Percentiles rank a stretch among this genome's conserved stretches.
Evolutionary conservation across 306 rosid species (phyloP).

Genomic region (Cicer chorassanicum): DNA sequence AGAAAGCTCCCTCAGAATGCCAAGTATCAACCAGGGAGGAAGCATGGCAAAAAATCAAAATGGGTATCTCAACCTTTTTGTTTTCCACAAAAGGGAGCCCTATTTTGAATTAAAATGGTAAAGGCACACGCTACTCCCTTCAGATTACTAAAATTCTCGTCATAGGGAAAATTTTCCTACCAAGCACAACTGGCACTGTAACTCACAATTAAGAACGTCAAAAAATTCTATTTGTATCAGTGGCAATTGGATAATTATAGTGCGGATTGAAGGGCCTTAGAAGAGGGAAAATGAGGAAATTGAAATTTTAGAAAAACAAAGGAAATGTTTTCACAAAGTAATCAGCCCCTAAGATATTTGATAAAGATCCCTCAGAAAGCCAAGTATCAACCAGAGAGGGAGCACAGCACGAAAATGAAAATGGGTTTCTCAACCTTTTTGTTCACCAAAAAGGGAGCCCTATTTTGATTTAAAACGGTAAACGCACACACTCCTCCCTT

Average conservation of each 20-base stretch:
- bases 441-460: constrained; percentile 34
- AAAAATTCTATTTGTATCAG: too few relatives aligned
- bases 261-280: neutral
- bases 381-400: constrained; percentile 28
- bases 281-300: constrained; percentile 1
- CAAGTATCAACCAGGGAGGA: constrained; percentile 30
- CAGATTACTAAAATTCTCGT: constrained; percentile 47
- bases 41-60: constrained; percentile 29
- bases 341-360: too few relatives aligned
- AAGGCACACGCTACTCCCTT: constrained; percentile 29
- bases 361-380: constrained; percentile 43
- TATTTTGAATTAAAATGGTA: constrained; percentile 25
- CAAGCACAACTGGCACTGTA: neutral
- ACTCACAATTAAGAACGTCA: neutral
- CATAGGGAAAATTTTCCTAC: constrained; percentile 37
- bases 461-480: neutral
- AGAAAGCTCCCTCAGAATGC: constrained; percentile 47
- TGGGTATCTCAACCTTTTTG: constrained; percentile 39
- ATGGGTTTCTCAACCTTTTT: constrained; percentile 40
- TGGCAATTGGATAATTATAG: neutral
- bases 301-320: neutral
- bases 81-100: constrained; percentile 36
- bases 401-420: constrained; percentile 27
- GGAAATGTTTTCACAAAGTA: too few relatives aligned
- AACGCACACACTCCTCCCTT: constrained; percentile 29